These are phyloP conservation scores for Elsinoe perseae DNA, from an alignment of 2,329 filamentous ascomycete genomes.

Conservation along the genomic window DNA sequence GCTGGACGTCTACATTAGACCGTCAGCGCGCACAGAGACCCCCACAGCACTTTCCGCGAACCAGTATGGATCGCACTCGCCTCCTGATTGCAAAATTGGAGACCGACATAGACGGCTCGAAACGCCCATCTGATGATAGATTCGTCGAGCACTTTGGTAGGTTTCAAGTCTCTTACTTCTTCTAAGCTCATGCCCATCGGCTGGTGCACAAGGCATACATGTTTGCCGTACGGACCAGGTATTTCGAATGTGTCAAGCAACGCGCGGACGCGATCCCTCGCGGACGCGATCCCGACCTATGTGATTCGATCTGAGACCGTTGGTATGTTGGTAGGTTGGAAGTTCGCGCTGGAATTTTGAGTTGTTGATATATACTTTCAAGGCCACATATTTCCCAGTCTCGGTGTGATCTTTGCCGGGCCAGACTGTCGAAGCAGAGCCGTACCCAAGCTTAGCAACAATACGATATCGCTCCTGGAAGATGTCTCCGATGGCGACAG, in stretches of 20 bases:
- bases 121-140: slow-evolving; percentile 19
- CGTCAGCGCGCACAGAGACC: too few relatives aligned
- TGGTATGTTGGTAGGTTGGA: slow-evolving; percentile 27
- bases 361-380: slow-evolving; percentile 32
- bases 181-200: slow-evolving; percentile 35
- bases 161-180: slow-evolving; percentile 28
- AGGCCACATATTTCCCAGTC: slow-evolving; percentile 24
- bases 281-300: slow-evolving; percentile 29
- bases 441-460: slow-evolving; percentile 39
- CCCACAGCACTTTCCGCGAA: slow-evolving; percentile 8
- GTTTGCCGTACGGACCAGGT: slow-evolving; percentile 28
- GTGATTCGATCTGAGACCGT: slow-evolving; percentile 23
- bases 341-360: slow-evolving; percentile 28
- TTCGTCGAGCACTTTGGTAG: slow-evolving; percentile 14
- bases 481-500: slow-evolving; percentile 31
- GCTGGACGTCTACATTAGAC: slow-evolving; percentile 29
- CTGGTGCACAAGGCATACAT: slow-evolving; percentile 31
- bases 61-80: slow-evolving; percentile 26
- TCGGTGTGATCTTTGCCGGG: slow-evolving; percentile 33
- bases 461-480: slow-evolving; percentile 32
- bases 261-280: slow-evolving; percentile 27
- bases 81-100: slow-evolving; percentile 27
- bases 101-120: slow-evolving; percentile 23
- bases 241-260: slow-evolving; percentile 33
- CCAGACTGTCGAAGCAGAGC: slow-evolving; percentile 38